Evolutionary conservation across 176 grass and related monocot species (phyloP).

Genomic region (Bothriochloa decipiens): DNA sequence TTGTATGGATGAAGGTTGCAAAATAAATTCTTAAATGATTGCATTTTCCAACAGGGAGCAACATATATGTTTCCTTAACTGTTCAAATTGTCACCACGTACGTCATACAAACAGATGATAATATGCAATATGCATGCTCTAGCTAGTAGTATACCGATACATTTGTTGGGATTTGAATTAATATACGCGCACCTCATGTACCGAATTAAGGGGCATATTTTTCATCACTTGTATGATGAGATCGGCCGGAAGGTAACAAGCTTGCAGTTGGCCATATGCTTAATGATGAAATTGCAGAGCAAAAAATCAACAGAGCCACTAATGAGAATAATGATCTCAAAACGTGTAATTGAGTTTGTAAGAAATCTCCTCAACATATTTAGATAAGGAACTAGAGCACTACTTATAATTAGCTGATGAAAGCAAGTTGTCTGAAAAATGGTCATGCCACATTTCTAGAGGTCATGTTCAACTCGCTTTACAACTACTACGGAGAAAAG

Average conservation of each 20-base stretch:
- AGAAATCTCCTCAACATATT: background rate
- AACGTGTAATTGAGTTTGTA: background rate
- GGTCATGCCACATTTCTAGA: background rate
- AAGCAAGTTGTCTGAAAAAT: background rate
- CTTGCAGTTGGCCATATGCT: too few relatives aligned
- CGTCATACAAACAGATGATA: background rate
- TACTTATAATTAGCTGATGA: background rate
- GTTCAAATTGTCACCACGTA: background rate
- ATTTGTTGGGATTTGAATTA: too few relatives aligned
- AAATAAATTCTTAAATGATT: background rate
- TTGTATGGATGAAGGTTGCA: background rate
- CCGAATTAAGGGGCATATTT: too few relatives aligned
- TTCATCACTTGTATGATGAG: too few relatives aligned
- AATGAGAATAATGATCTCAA: background rate
- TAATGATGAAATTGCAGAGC: too few relatives aligned
- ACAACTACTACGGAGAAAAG: background rate
- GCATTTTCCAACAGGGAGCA: background rate
- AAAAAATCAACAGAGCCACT: too few relatives aligned
- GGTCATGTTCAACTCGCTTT: background rate
- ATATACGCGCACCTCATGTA: too few relatives aligned
- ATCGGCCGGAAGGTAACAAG: too few relatives aligned
- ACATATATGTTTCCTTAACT: background rate
- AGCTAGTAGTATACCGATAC: too few relatives aligned
- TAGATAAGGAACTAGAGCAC: too few relatives aligned
- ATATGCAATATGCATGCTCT: too few relatives aligned